Base-by-base conservation (phyloP, 1,284 basidiomycete species). In the Irpex rosettiformis region DNA sequence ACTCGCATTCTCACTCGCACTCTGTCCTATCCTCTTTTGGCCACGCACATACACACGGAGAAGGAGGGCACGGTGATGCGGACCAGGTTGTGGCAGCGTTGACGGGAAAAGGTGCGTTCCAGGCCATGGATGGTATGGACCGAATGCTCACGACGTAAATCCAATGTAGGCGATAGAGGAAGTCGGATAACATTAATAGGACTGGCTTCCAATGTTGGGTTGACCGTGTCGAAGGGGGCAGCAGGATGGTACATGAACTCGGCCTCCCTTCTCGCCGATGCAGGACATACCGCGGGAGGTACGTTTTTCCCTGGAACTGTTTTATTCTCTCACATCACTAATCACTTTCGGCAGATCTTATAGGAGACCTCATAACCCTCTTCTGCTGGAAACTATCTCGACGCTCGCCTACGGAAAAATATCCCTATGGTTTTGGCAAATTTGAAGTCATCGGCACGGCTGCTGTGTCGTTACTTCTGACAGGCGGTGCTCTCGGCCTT, bases 381-480 rank as follows among this genome's bases (percentile, higher is more conserved):
- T 89, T 93, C 65, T 93, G 91, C 68, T 98, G 95, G 93, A 86
- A 86, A 57, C 82, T 97, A 60, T 94, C 93, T 1, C 84, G 93
- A 57, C 86, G 83, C 68, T 83, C 88, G 18, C 89, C 94, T 2
- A 51, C 88, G 4, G 81, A 80, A 64, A 78, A 74, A 61, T 96
- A 94, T 70, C 94, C 94, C 0, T 91, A 91, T 61, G 94, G 92
- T 54, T 95, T 95, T 68, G 89, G 90, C 64, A 98, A 98, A 75
- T 96, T 94, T 66, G 96, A 98, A 73, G 96, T 95, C 3, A 79
- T 96, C 47, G 95, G 95, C 49, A 95, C 94, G 8, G 84, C 91
- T 6, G 85, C 89, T 28, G 89, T 96, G 54, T 90, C 90, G 8
- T 75, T 96, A 49, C 82, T 96, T 54, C 82, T 96, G 64, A 81